Evolutionary conservation across 139 green algal genomes (phyloP).

Genomic region (Tetradesmus obliquus): DNA sequence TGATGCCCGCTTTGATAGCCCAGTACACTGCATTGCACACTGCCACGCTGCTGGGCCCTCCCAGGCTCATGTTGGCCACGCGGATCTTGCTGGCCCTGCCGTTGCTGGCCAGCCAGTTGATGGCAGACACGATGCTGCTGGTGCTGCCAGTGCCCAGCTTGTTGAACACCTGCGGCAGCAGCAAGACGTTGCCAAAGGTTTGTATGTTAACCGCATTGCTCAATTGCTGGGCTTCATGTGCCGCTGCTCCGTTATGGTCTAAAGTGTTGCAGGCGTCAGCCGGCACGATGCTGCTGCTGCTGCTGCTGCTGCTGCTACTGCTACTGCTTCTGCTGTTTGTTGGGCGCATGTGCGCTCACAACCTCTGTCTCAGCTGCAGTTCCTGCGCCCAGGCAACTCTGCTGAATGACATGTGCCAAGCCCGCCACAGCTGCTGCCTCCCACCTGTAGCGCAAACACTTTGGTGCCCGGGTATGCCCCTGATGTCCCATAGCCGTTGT

Average conservation of each 20-base stretch:
- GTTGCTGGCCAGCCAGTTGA: constrained; percentile 43
- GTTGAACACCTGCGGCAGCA: constrained; percentile 35
- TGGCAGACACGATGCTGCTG: constrained; percentile 40
- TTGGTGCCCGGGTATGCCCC: constrained; percentile 36
- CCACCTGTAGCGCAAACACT: constrained; percentile 42
- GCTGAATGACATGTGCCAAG: too few species aligned
- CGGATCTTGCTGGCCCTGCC: constrained; percentile 30
- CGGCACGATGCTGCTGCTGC: too few species aligned
- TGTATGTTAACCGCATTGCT: too few species aligned
- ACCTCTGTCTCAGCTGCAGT: too few species aligned
- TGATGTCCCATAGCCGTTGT: constrained; percentile 44
- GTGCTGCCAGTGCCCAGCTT: constrained; percentile 40
- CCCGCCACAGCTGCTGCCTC: too few species aligned
- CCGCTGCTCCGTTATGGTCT: not conserved
- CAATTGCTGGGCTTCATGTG: not conserved
- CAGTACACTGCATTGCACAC: constrained; percentile 38
- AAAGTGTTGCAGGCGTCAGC: too few species aligned
- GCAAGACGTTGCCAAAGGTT: too few species aligned
- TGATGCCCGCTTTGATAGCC: constrained; percentile 30
- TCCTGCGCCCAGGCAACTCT: too few species aligned
- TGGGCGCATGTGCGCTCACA: too few species aligned
- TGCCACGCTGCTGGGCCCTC: constrained; percentile 14
- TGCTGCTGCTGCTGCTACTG: too few species aligned
- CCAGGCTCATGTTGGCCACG: constrained; percentile 48
- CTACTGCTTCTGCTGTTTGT: too few species aligned